These are phyloP conservation scores for Herpetomonas muscarum DNA, from an alignment of 208 protist genomes.

Conservation along the genomic window DNA sequence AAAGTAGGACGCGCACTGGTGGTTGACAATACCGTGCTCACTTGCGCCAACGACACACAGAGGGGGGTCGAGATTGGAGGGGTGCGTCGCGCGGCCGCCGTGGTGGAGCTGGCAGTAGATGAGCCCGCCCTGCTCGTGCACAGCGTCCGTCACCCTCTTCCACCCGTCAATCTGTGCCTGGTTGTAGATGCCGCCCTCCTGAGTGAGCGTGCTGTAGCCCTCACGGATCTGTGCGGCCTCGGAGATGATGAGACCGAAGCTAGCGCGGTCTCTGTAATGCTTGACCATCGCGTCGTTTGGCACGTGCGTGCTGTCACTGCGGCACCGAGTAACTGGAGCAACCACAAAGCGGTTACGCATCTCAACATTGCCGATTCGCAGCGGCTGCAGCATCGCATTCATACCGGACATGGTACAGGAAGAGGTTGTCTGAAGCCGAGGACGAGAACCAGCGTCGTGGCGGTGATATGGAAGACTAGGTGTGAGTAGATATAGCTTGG, in stretches of 20 bases:
- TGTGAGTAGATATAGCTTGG: too few relatives aligned
- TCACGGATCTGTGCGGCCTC: constrained; percentile 58
- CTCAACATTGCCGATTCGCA: constrained; percentile 26
- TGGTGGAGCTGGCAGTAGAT: constrained; percentile 70
- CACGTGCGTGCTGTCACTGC: constrained; percentile 37
- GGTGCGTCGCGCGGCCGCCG: constrained; percentile 40
- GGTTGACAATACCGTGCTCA: constrained; percentile 22
- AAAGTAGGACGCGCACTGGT: constrained; percentile 21
- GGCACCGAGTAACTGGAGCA: constrained; percentile 62
- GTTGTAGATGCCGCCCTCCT: constrained; percentile 59
- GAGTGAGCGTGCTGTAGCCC: constrained; percentile 33
- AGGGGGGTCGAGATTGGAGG: constrained; percentile 25
- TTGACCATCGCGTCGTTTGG: constrained; percentile 37
- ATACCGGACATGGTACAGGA: too few relatives aligned
- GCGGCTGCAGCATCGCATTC: constrained; percentile 37
- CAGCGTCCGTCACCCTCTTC: constrained; percentile 62
- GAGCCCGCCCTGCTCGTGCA: constrained; percentile 60
- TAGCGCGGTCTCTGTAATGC: constrained; percentile 69
- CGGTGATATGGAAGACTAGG: too few relatives aligned
- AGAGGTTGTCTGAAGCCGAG: too few relatives aligned
- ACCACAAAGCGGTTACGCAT: constrained; percentile 59
- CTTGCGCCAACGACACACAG: constrained; percentile 21
- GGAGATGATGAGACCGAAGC: constrained; percentile 59
- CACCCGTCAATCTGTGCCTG: constrained; percentile 57
- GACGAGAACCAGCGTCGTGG: too few relatives aligned